Evolutionary conservation across 2,329 filamentous ascomycete genomes (phyloP), one percentile per base, ranked within the genome.

Genomic region (Calonectria henricotiae): DNA sequence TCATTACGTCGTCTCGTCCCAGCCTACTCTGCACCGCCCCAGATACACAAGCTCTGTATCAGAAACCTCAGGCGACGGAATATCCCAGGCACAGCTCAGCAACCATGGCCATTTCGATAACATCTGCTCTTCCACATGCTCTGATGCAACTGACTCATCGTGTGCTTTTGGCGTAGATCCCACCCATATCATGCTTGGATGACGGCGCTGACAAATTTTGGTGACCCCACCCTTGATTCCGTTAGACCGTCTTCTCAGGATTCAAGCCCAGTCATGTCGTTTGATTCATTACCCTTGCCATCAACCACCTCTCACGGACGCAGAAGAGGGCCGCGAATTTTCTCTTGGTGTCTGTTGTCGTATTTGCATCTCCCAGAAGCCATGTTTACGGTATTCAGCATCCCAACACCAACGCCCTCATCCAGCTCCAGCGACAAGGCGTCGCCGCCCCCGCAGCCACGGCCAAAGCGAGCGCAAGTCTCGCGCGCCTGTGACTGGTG

Each of bases 401-500:
- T 78, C 35, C 47, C 62, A 55, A 67, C 49, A 71, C 69, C 62
- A 27, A 49, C 61, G 17, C 74, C 74, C 9, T 62, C 55, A 9
- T 72, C 75, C 60, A 63, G 68, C 37, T 67, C 73, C 11, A 49
- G 62, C 65, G 71, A 71, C 27, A 76, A 75, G 41, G 27, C 65
- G 15, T 70, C 74, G 4, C 72, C 71, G 12, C 67, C 69, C 25
- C 68, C 71, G 32, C 74, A 77, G 62, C 73, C 72, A 47, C 76
- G 76, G 41, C 69, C 75, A n/a, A 79, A 79, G 63, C 71, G 78
- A 49, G 76, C 73, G 39, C 78, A 79, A 17, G 78, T 80, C 63
- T 77, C 78, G 3, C 70, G 78, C 3, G 78, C 78, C 8, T 80
- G 78, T 61, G 78, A 79, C 66, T 79, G 78, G 78, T 80, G 78